Conservation (phyloP, 148 eudicot genomes). For the Rhododendron mucronatum region DNA sequence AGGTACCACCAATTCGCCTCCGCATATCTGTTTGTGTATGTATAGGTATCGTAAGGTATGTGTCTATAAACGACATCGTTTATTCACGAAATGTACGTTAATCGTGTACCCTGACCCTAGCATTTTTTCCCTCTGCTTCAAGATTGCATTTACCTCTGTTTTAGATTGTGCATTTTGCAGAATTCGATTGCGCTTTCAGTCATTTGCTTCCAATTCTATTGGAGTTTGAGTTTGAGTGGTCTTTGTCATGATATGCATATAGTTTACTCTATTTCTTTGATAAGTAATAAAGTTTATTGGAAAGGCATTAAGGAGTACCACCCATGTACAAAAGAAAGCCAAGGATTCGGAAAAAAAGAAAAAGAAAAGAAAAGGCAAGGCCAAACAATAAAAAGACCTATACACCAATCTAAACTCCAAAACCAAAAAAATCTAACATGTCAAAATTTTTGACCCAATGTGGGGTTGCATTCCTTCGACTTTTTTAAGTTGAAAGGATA, state of each 20-base stretch:
- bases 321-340: not conserved
- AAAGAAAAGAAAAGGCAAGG: too few relatives aligned
- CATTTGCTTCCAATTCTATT: not conserved
- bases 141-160: not conserved
- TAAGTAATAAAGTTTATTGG: too few relatives aligned
- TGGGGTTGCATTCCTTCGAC: not conserved
- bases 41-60: not conserved
- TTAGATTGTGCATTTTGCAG: not conserved
- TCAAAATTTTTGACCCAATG: not conserved
- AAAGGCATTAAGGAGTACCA: too few relatives aligned
- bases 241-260: not conserved
- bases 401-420: not conserved
- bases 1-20: conserved; percentile 27
- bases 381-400: not conserved
- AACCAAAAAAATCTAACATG: too few relatives aligned
- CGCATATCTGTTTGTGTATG: not conserved
- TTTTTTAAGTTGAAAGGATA: too few relatives aligned
- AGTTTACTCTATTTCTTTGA: too few relatives aligned
- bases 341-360: not conserved
- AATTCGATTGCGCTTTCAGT: not conserved
- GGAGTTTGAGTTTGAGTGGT: not conserved
- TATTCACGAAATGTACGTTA: not conserved
- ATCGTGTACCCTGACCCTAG: not conserved
- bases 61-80: not conserved
- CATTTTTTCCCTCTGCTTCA: not conserved